Evolutionary conservation across 2,329 filamentous ascomycete genomes (phyloP).

Genomic region (Botrytis galanthina): DNA sequence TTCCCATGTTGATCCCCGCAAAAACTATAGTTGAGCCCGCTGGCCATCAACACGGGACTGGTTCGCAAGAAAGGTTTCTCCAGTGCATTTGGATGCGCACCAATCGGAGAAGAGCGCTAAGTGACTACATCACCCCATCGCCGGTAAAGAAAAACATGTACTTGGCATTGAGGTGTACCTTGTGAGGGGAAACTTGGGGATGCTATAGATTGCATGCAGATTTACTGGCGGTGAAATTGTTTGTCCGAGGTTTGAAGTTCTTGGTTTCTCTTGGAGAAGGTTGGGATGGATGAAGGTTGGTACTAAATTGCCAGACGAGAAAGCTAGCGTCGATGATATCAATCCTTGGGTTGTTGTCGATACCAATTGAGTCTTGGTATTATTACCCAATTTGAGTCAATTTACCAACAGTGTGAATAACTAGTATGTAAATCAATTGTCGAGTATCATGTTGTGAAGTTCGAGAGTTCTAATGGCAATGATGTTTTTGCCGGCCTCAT

Average conservation of each 20-base stretch:
- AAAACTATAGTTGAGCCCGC: neutral
- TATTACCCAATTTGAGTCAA: neutral
- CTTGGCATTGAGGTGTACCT: neutral
- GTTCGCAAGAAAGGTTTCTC: conserved; percentile 13
- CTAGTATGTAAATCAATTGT: neutral
- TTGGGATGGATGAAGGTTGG: neutral
- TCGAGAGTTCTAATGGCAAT: neutral
- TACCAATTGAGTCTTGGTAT: neutral
- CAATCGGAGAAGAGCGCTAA: conserved; percentile 6
- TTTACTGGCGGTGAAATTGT: conserved; percentile 2
- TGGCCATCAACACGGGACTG: conserved; percentile 9
- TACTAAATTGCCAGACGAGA: neutral
- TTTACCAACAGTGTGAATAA: neutral
- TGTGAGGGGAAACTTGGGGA: conserved; percentile 4
- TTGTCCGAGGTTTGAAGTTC: neutral
- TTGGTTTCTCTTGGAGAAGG: neutral
- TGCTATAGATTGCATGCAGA: neutral
- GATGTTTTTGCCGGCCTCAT: neutral
- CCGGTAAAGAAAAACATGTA: neutral
- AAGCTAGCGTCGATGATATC: neutral
- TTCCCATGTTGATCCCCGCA: neutral
- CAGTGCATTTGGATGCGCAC: conserved; percentile 6
- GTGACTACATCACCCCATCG: neutral
- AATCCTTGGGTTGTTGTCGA: neutral
- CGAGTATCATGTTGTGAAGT: neutral